Conservation (phyloP, 2,329 filamentous ascomycete genomes). For the Fusarium sulawesiense region DNA sequence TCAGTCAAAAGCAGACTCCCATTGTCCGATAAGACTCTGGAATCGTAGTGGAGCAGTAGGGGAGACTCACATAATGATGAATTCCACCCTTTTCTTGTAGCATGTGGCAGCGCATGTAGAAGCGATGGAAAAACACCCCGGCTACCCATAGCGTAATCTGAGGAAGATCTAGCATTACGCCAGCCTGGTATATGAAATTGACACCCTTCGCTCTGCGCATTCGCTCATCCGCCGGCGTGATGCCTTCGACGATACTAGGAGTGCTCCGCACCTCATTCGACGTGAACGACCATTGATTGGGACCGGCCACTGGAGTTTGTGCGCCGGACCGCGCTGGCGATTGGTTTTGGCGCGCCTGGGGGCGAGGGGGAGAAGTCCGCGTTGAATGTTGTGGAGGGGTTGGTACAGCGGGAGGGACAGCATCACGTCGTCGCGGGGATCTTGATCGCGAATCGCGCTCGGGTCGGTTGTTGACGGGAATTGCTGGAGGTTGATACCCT, state of each 20-base stretch:
- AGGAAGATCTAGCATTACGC: conserved; percentile 90
- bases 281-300: conserved; percentile 88
- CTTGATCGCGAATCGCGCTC: conserved; percentile 63
- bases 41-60: background rate
- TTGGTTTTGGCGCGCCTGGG: conserved; percentile 56
- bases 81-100: conserved; percentile 79
- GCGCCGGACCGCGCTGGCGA: conserved; percentile 57
- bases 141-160: conserved; percentile 94
- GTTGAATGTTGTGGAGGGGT: conserved; percentile 69
- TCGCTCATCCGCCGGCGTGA: conserved; percentile 81
- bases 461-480: conserved; percentile 54
- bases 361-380: conserved; percentile 65
- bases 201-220: conserved; percentile 88
- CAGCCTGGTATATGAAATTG: conserved; percentile 96
- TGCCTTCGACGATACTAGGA: conserved; percentile 86
- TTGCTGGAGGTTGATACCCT: conserved; percentile 65
- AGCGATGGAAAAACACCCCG: conserved; percentile 93
- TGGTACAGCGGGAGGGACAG: conserved; percentile 69
- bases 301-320: conserved; percentile 51
- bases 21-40: background rate
- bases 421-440: conserved; percentile 60
- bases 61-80: conserved; percentile 82
- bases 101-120: conserved; percentile 91
- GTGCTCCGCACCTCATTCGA: conserved; percentile 83
- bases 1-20: background rate